Conservation (phyloP, 805 yeast species). For the Spencermartinsiella europaea region DNA sequence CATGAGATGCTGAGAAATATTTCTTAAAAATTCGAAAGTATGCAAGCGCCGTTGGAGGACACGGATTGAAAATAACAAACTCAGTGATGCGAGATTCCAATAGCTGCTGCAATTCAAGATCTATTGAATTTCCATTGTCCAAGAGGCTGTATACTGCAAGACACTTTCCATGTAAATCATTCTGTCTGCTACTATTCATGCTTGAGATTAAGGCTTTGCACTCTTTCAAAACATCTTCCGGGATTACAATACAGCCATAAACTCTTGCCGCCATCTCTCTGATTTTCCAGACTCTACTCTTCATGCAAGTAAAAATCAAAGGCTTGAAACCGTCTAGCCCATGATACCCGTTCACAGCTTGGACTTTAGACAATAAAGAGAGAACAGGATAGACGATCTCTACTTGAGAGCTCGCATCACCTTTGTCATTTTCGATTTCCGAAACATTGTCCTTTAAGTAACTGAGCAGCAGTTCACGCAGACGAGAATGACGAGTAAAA, state of each 20-base stretch:
- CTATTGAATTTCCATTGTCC: not conserved
- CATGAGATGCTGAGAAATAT: slow-evolving; percentile 5
- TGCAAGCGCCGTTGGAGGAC: slow-evolving; percentile 21
- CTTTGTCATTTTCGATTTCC: slow-evolving; percentile 16
- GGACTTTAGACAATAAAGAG: slow-evolving; percentile 63
- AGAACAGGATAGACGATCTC: slow-evolving; percentile 73
- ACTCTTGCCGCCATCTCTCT: slow-evolving; percentile 83
- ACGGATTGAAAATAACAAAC: slow-evolving; percentile 16
- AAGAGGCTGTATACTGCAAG: slow-evolving; percentile 43
- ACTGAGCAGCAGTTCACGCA: slow-evolving; percentile 44
- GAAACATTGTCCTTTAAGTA: slow-evolving; percentile 25
- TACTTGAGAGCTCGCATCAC: slow-evolving; percentile 31
- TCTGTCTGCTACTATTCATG: slow-evolving; percentile 32
- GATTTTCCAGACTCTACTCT: slow-evolving; percentile 66
- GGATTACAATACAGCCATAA: slow-evolving; percentile 45
- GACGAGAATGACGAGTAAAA: slow-evolving; percentile 57
- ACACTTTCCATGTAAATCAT: slow-evolving; percentile 55
- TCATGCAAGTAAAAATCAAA: slow-evolving; percentile 44
- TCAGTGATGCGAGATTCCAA: slow-evolving; percentile 10
- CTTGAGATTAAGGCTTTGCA: slow-evolving; percentile 26
- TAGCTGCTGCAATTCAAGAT: slow-evolving; percentile 3
- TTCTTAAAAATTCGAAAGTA: slow-evolving; percentile 13
- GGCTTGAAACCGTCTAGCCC: slow-evolving; percentile 51
- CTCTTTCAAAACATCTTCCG: slow-evolving; percentile 31
- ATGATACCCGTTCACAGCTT: slow-evolving; percentile 51